Evolutionary conservation across 225 moss, liverwort and hornwort species (phyloP), one percentile per base, ranked within the genome.

Genomic region (Neckera pumila): DNA sequence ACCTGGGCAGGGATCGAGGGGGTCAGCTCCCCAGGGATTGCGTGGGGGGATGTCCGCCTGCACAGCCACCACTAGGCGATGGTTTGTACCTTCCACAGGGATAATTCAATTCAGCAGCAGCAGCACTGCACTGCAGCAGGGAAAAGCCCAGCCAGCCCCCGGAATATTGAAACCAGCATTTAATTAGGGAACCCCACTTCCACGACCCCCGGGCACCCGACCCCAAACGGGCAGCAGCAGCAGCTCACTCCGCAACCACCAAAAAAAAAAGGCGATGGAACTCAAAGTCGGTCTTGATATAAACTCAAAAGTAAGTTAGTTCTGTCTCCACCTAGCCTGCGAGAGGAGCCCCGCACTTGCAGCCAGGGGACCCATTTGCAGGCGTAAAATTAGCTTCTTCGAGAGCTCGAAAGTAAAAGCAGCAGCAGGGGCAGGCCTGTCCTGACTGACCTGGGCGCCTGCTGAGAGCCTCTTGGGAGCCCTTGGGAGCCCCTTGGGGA

Each of bases 41-140:
- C 87, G 87, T 87, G 87, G 87, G 87, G 87, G 87, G 87, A 87
- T 87, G 87, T 87, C 87, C 80, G 80, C 80, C 81, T 71, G 70
- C 28, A 87, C 77, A 80, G 87, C 36, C 80, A 80, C 86, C 86
- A 78, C 86, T 51, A 5, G 51, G 51, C n/a, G n/a, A n/a, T n/a
- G 15, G 17, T 17, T 56, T 56, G 78, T 67, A 36, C 69, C 67
- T 67, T 87, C 86, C 45, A 25, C 57, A 61, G 85, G 78, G 78
- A 78, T 78, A 77, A 75, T 72, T 84, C 84, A 84, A 58, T 14
- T 30, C 58, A 7, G 13, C 30, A 33, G 56, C 17, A 53, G 12
- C 36, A 12, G n/a, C n/a, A n/a, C n/a, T n/a, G n/a, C n/a, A n/a
- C n/a, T n/a, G n/a, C n/a, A n/a, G n/a, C n/a, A n/a, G n/a, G 70